These are phyloP conservation scores for Earliella scabrosa DNA, from an alignment of 1,284 basidiomycete species.

Conservation along the genomic window DNA sequence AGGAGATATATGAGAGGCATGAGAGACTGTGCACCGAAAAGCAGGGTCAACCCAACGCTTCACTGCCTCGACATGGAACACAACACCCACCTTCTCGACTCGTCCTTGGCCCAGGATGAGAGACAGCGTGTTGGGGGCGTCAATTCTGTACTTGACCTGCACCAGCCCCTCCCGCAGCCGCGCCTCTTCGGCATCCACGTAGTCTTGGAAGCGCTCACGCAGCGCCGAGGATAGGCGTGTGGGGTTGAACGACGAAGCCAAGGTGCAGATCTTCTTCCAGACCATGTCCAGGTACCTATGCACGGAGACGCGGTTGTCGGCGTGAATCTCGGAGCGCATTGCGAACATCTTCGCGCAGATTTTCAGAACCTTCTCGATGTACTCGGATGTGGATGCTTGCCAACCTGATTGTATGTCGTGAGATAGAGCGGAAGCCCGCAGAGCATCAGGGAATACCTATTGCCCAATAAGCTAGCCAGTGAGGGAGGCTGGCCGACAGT, in stretches of 20 bases:
- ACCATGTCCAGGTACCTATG: neutral
- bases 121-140: constrained; percentile 29
- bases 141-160: constrained; percentile 29
- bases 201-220: constrained; percentile 22
- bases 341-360: constrained; percentile 28
- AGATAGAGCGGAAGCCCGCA: neutral
- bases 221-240: constrained; percentile 1
- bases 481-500: constrained; percentile 8
- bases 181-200: constrained; percentile 29
- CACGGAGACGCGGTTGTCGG: constrained; percentile 22
- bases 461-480: constrained; percentile 26
- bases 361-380: constrained; percentile 20
- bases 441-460: constrained; percentile 1
- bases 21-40: no score
- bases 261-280: no score
- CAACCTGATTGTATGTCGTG: constrained; percentile 19
- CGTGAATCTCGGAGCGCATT: constrained; percentile 16
- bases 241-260: constrained; percentile 5
- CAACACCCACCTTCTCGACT: constrained; percentile 29
- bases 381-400: no score
- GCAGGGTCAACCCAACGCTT: no score
- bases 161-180: constrained; percentile 21
- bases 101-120: constrained; percentile 28
- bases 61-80: no score
- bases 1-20: no score